Evolutionary conservation across 2,329 filamentous ascomycete genomes (phyloP).

Genomic region (Colletotrichum tanaceti): DNA sequence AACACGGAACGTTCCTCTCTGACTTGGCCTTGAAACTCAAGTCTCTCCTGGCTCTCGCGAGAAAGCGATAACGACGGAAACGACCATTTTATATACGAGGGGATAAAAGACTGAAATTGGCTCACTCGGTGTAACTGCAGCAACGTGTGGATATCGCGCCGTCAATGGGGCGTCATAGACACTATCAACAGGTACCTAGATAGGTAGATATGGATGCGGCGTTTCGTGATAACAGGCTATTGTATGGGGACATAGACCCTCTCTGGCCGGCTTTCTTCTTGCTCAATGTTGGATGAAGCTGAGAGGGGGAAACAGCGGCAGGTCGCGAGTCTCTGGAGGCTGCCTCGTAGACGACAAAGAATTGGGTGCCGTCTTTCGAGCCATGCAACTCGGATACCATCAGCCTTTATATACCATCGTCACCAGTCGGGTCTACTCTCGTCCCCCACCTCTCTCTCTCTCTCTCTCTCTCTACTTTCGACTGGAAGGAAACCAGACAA

Average conservation of each 20-base stretch:
- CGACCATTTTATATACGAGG: not conserved
- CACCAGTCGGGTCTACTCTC: not conserved
- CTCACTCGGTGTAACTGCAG: constrained; percentile 4
- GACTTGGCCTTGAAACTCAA: not conserved
- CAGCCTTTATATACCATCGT: constrained; percentile 26
- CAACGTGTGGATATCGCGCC: constrained; percentile 5
- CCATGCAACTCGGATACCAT: constrained; percentile 1
- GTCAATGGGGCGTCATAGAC: constrained; percentile 15
- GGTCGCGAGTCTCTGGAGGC: not conserved
- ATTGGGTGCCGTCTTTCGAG: not conserved
- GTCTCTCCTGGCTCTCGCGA: too few species aligned
- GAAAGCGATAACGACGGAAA: not conserved
- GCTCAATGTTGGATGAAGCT: not conserved
- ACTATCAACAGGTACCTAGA: not conserved
- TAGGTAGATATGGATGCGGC: too few species aligned
- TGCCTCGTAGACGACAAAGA: not conserved
- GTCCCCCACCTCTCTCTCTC: too few species aligned
- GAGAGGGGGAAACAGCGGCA: not conserved
- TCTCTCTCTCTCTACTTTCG: not conserved
- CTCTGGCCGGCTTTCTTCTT: not conserved
- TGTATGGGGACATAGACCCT: not conserved
- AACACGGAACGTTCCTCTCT: not conserved
- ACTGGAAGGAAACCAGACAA: not conserved
- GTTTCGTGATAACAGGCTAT: constrained; percentile 1
- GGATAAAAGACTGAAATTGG: not conserved